Percentiles rank a stretch among this genome's conserved stretches.
Conservation (phyloP, 148 eudicot genomes). For the Suaeda aralocaspica region DNA sequence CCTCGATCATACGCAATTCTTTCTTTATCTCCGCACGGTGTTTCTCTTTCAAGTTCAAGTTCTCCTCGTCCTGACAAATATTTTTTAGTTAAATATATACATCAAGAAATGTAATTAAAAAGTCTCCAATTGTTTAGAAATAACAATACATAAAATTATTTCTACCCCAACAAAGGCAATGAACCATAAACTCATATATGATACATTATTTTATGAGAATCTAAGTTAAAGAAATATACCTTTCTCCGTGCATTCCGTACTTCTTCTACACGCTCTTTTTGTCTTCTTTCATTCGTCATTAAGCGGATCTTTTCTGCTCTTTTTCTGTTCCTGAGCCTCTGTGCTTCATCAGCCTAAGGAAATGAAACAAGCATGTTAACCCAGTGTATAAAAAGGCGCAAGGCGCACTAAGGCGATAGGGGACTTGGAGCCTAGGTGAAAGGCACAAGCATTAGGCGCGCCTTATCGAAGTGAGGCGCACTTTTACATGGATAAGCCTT, state of each 20-base stretch:
- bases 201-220: background rate
- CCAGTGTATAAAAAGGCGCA: too few species aligned
- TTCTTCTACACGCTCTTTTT: slow-evolving; percentile 80
- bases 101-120: background rate
- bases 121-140: background rate
- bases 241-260: slow-evolving; percentile 66
- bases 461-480: too few species aligned
- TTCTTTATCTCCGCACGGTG: slow-evolving; percentile 54
- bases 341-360: slow-evolving; percentile 84
- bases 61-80: slow-evolving; percentile 64
- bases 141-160: background rate
- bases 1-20: slow-evolving; percentile 50
- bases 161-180: background rate
- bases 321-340: slow-evolving; percentile 54
- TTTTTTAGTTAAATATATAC: too few species aligned
- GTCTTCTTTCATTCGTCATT: slow-evolving; percentile 85
- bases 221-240: slow-evolving; percentile 34
- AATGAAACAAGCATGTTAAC: background rate
- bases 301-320: slow-evolving; percentile 73
- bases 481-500: too few species aligned
- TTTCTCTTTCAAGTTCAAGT: slow-evolving; percentile 60
- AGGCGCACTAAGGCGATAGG: too few species aligned
- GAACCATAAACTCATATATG: background rate
- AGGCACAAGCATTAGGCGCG: too few species aligned
- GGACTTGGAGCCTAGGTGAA: too few species aligned